Percentiles rank a stretch among this genome's conserved stretches.
Conservation (phyloP, 495 filamentous ascomycete species). For the Sordaria brevicollis region DNA sequence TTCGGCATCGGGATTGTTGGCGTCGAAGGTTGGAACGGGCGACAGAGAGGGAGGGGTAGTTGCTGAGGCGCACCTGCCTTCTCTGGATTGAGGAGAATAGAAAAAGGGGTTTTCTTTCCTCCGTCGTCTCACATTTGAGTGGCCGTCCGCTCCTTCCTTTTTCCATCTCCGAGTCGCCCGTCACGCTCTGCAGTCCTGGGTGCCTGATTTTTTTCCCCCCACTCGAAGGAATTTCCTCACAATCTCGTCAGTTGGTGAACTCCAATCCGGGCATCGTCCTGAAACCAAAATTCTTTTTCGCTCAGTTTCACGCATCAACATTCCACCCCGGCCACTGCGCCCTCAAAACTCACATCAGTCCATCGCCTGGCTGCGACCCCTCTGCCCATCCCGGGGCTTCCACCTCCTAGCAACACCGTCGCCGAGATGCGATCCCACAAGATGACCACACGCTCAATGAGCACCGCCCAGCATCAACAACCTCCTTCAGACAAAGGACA, state of each 20-base stretch:
- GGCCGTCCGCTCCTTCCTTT: neutral
- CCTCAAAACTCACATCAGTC: no score
- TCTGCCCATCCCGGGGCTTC: neutral
- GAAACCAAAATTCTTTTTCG: neutral
- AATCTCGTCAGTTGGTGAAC: neutral
- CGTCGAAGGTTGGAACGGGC: neutral
- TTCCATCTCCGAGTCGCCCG: neutral
- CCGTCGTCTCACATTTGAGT: neutral
- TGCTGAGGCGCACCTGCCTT: neutral
- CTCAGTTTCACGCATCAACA: neutral
- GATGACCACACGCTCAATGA: neutral
- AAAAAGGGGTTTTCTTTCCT: no score
- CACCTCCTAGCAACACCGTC: neutral
- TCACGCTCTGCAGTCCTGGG: neutral
- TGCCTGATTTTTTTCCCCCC: neutral
- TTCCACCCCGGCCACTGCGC: no score
- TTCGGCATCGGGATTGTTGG: neutral
- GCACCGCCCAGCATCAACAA: neutral
- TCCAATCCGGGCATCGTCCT: no score
- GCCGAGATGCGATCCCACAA: neutral
- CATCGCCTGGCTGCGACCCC: neutral
- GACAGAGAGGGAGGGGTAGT: neutral
- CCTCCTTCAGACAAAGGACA: neutral
- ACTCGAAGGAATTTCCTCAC: neutral
- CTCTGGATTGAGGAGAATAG: neutral